A percentile compares a stretch with the other conserved stretches of the same genome.
Evolutionary conservation across 2,329 filamentous ascomycete species (phyloP).

Genomic region (Alternaria gaisen): DNA sequence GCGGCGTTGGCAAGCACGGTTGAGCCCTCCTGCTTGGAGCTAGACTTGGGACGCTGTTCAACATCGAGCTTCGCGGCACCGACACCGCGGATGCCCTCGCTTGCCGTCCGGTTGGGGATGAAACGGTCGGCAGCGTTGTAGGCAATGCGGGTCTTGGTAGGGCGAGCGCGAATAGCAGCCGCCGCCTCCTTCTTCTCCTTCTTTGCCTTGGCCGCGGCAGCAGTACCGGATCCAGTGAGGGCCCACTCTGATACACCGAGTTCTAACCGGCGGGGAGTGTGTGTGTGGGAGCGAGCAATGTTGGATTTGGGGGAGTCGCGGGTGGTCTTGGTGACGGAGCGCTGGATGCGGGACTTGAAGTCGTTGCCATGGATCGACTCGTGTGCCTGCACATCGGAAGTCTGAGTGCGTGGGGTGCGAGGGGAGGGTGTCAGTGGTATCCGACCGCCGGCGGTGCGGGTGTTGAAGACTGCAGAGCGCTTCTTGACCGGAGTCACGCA

Average conservation of each 20-base stretch:
- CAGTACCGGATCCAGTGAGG: constrained; percentile 78
- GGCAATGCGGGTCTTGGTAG: constrained; percentile 51
- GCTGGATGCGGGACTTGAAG: constrained; percentile 79
- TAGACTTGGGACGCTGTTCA: constrained; percentile 70
- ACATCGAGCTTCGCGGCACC: constrained; percentile 83
- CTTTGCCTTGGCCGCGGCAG: constrained; percentile 51
- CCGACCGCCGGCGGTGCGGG: constrained; percentile 91
- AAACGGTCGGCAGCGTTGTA: constrained; percentile 87
- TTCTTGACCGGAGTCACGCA: constrained; percentile 89
- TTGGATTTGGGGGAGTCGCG: constrained; percentile 96
- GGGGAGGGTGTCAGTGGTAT: constrained; percentile 96
- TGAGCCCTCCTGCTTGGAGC: constrained; percentile 74
- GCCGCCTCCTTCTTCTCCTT: constrained; percentile 47
- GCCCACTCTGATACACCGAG: constrained; percentile 93
- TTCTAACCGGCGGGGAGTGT: constrained; percentile 83
- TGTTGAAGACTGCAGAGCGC: constrained; percentile 90
- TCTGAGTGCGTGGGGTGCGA: constrained; percentile 63
- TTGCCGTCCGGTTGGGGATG: constrained; percentile 91
- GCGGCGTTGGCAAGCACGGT: constrained; percentile 78
- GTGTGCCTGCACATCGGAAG: constrained; percentile 57
- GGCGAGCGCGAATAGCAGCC: constrained; percentile 40
- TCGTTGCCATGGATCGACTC: constrained; percentile 79
- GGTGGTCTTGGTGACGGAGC: constrained; percentile 70
- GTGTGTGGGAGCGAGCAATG: constrained; percentile 75
- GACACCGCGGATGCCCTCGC: constrained; percentile 83